Base-by-base conservation (phyloP, 129 eudicot genomes). In the Scalesia atractyloides region DNA sequence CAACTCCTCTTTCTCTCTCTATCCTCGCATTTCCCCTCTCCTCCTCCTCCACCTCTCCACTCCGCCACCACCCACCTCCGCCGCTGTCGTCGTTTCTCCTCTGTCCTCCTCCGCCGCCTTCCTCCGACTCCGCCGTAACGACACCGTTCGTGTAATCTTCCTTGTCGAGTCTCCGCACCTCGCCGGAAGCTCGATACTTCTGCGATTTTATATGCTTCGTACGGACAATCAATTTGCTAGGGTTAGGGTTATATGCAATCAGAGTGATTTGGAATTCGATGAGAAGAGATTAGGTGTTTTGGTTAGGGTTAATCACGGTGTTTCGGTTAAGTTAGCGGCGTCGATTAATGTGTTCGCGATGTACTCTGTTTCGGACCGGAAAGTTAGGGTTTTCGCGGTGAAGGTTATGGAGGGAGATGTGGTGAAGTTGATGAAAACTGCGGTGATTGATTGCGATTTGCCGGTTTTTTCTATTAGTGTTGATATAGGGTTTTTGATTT, bases 41-140 rank as follows among this genome's bases (percentile, higher is more conserved):
- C 78, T 26, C 56, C 79, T 22, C 76, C 72, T 49, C 57, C 80
- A 17, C 73, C 60, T 15, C 54, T 43, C 68, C 41, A 61, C 84
- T 48, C 76, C 85, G 18, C 77, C 74, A 53, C 82, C 79, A 60
- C 82, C 82, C 86, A 24, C 75, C 92, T 37, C 82, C 77, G 54
- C 82, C 86, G 18, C 75, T 88, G 19, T 86, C 76, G 70, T 80
- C 36, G 63, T 91, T 16, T 77, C 96, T 24, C 64, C 91, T 5
- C 96, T 94, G 47, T 75, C 82, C 53, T 86, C 96, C 80, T 67
- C 95, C 78, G 90, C 96, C 60, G 39, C 96, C 67, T 87, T 92
- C 80, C 82, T 92, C 72, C 88, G 61, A 81, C 86, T 89, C 84
- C 85, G 79, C 70, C 36, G 86, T 19, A 56, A 50, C 70, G 70